Evolutionary conservation across 2,329 filamentous ascomycete species (phyloP), one percentile per base, ranked within the genome.

Genomic region (Pseudogymnoascus verrucosus): DNA sequence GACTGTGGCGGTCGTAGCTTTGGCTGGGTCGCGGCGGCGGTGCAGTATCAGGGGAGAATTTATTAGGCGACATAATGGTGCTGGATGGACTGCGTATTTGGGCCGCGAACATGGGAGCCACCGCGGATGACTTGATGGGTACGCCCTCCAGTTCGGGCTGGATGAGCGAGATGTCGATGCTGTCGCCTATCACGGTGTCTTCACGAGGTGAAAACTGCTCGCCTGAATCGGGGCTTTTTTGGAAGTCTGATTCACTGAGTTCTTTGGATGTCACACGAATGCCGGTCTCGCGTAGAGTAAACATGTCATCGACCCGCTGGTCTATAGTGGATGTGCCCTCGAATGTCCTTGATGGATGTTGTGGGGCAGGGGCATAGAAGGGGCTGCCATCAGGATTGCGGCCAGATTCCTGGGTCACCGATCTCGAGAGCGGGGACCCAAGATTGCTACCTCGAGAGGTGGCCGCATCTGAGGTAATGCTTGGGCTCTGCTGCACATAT

Each of bases 101-200:
- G 7, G 71, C 70, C 4, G 66, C 69, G 47, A 74, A 74, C 1
- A 65, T 65, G 36, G 72, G 71, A 12, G 65, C 78, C 12, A 86
- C 75, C 1, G 82, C 82, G 12, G 78, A 79, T 4, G 79, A 77
- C 70, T 80, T 84, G 67, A 87, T 77, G 1, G 80, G 78, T 61
- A 87, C 82, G 5, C 84, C 83, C 69, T 87, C 84, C n/a, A 86
- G 74, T 31, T 80, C 79, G 2, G 83, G 82, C 67, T 85, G 79
- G 26, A 86, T 81, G 65, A 82, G 79, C 47, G 81, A 78, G 8
- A 87, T 80, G 64, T 86, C 84, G 61, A 87, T 83, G 28, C 81
- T 77, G 26, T 72, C 70, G 16, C 62, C 47, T 19, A 71, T 69
- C 2, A 65, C 34, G n/a, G 61, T 61, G 14, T 68, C 64, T 19